Evolutionary conservation across 2,329 filamentous ascomycete genomes (phyloP), one percentile per base, ranked within the genome.

Genomic region (Nannizziopsis arthrosporioides): DNA sequence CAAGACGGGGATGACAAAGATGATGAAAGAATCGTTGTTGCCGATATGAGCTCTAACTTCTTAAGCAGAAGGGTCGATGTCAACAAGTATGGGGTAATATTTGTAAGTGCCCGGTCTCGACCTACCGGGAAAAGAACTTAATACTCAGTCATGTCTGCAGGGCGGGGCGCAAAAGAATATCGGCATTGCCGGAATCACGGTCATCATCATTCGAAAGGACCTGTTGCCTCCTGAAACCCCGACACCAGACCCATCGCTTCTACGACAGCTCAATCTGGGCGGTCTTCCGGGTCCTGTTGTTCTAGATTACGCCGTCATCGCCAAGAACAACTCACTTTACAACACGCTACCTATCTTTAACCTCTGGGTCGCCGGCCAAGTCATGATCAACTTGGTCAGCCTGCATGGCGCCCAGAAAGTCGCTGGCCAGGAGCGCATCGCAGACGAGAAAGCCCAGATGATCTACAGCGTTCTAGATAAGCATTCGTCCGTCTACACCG

Each of bases 271-370:
- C 8, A 80, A 78, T 15, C 71, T 94, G n/a, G 77, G 92, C 36
- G 80, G 82, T 44, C 55, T 71, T 3, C 68, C 67, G 9, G 63
- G 63, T 0, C 88, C 90, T 2, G 77, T 85, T 14, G 77, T 95
- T 38, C 71, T 96, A 42, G 78, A 85, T 54, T 96, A 90, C 61
- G 82, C 87, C 53, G 87, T 78, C 0, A 83, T 92, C 55, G 82
- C 85, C 36, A 93, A 93, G 73, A 93, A 93, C 70, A 92, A 94
- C 71, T 92, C 84, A 57, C 75, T 96, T 22, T 96, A 96, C 72
- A 96, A 96, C 68, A 96, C 90, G 0, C 72, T 96, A 9, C 89
- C 86, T 59, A 94, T 96, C 60, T 94, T 96, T 60, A 89, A 90
- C 63, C 84, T 95, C 34, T 96, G 83, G 59, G 78, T 95, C 47